Evolutionary conservation across 768 basidiomycete species (phyloP).

Genomic region (Hemileccinum rubropunctum): DNA sequence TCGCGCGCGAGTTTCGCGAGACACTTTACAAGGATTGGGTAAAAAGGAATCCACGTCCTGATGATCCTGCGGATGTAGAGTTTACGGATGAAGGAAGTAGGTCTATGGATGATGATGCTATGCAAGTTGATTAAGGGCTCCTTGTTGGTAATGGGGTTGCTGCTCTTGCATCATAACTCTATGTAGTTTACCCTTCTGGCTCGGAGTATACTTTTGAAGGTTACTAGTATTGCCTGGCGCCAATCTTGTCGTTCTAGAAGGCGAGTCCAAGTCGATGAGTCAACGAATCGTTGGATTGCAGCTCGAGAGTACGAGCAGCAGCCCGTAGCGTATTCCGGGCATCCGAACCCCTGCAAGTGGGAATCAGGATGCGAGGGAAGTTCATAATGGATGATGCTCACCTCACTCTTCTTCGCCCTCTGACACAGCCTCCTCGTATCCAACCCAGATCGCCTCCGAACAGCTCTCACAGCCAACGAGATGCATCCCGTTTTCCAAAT

Average conservation of each 20-base stretch:
- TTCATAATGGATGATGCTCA: neutral
- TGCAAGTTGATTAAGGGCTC: slow-evolving; percentile 31
- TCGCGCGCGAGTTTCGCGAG: slow-evolving; percentile 60
- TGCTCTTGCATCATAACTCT: too few relatives aligned
- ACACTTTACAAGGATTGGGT: slow-evolving; percentile 54
- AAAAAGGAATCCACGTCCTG: slow-evolving; percentile 21
- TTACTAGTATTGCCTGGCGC: too few relatives aligned
- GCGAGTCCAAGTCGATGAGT: too few relatives aligned
- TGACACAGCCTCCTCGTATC: slow-evolving; percentile 57
- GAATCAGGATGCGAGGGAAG: too few relatives aligned
- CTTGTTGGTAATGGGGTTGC: too few relatives aligned
- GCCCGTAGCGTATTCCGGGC: too few relatives aligned
- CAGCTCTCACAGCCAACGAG: slow-evolving; percentile 71
- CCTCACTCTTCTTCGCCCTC: slow-evolving; percentile 18
- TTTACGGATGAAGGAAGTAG: slow-evolving; percentile 9
- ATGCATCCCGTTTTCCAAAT: slow-evolving; percentile 72
- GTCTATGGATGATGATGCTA: slow-evolving; percentile 13
- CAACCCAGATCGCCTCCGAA: slow-evolving; percentile 85
- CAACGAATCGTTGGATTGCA: too few relatives aligned
- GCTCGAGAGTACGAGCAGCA: too few relatives aligned
- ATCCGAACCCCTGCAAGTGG: neutral
- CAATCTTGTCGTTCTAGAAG: too few relatives aligned
- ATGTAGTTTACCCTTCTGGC: too few relatives aligned
- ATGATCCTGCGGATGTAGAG: slow-evolving; percentile 30
- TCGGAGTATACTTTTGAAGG: too few relatives aligned